Base-by-base conservation (phyloP, 2,329 filamentous ascomycete species). In the Talaromyces atroroseus region DNA sequence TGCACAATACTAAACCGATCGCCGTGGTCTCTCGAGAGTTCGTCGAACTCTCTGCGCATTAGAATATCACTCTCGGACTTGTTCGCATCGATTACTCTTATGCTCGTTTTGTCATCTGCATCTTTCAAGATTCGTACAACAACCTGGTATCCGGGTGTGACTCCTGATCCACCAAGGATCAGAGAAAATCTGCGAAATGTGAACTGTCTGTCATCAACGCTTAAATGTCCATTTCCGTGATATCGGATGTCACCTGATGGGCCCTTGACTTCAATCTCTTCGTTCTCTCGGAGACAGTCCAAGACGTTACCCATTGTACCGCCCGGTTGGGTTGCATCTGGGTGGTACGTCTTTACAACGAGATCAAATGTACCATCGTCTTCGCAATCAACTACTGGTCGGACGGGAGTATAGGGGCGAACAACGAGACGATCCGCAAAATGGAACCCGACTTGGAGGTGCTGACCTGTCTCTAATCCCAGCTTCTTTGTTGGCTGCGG, bases 281-380 rank as follows among this genome's bases (percentile, higher is more conserved):
- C 76, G 18, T 77, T 75, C 1, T 77, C 61, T 0, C 73, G 73
- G 54, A 82, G 73, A 61, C 71, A 77, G 64, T 81, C 77, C 2
- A 82, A 73, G 51, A 82, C 76, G 57, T 80, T 81, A 44, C 71
- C 76, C 67, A 82, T 74, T 10, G 79, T 78, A n/a, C 80, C 79
- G 14, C 80, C 79, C 1, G 79, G 79, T 59, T 80, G 76, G 2
- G 68, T 66, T 0, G 68, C 59, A 38, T 68, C 72, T 0, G 79
- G 78, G 55, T 77, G 79, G 62, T 82, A 82, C 0, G 78, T 81
- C 60, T 82, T 81, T 38, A 80, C 71, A 0, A 75, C 73, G 2
- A 80, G 69, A 18, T 80, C 71, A 60, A 81, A 80, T 0, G 73
- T 78, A 4, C 75, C 75, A 47, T 74, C 66, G 21, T 74, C 69